A percentile compares a stretch with the other conserved stretches of the same genome.
These are phyloP conservation scores for Funneliformis caledonium DNA, from an alignment of 371 early-diverging fungal genomes.

Conservation along the genomic window DNA sequence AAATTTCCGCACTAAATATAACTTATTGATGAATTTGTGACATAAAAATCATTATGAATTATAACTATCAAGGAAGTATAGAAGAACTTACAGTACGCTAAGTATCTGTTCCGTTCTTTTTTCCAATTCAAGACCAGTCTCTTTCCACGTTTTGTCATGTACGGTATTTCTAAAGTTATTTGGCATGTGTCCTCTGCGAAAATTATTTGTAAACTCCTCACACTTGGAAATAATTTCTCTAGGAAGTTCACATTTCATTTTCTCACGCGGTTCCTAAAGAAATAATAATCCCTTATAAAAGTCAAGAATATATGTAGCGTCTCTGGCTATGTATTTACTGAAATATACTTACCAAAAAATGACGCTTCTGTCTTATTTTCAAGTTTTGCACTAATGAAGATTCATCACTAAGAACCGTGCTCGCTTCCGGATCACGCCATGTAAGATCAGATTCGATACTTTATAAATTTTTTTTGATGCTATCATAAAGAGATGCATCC, in stretches of 20 bases:
- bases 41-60: no score
- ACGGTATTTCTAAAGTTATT: conserved; percentile 1
- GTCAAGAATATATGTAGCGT: not conserved
- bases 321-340: no score
- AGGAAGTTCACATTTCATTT: conserved; percentile 19
- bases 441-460: not conserved
- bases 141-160: conserved; percentile 7
- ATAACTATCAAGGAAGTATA: no score
- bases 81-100: conserved; percentile 5
- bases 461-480: conserved; percentile 25
- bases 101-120: conserved; percentile 13
- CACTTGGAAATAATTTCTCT: conserved; percentile 7
- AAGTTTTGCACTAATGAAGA: conserved; percentile 7
- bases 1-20: not conserved
- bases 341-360: conserved; percentile 3
- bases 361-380: not conserved
- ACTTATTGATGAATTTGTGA: no score
- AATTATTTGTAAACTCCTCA: conserved; percentile 9
- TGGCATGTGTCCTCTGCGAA: not conserved
- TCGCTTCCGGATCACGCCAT: not conserved
- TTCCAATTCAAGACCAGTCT: not conserved
- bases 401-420: not conserved
- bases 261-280: not conserved
- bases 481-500: conserved; percentile 21
- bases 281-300: not conserved